These are phyloP conservation scores for Coccomyxa subellipsoidea DNA, from an alignment of 163 green algal species.

Conservation along the genomic window DNA sequence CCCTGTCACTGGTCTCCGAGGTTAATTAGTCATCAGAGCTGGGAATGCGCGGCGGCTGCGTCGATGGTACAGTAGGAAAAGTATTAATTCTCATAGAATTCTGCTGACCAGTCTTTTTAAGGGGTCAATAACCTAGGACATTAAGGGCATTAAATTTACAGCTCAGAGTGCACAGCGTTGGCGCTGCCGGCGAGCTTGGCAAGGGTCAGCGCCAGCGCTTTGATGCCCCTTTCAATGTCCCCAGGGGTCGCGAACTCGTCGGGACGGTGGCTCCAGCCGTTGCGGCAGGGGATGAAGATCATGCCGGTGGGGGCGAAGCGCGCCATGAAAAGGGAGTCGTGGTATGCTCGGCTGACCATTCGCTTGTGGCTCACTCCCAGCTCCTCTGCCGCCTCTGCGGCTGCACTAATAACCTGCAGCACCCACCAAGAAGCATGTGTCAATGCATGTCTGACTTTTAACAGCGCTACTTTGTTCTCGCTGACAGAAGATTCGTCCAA, in stretches of 20 bases:
- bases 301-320: constrained; percentile 84
- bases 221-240: constrained; percentile 72
- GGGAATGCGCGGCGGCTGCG: no score
- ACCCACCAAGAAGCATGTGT: no score
- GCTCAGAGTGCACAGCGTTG: constrained; percentile 9
- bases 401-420: constrained; percentile 47
- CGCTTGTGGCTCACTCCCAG: constrained; percentile 56
- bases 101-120: neutral
- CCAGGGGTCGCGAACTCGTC: constrained; percentile 81
- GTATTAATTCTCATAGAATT: neutral
- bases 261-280: constrained; percentile 83
- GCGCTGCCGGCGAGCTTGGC: constrained; percentile 48
- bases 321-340: constrained; percentile 97
- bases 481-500: no score
- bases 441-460: neutral
- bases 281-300: constrained; percentile 95
- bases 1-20: no score
- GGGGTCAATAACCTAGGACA: neutral
- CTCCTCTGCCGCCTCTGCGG: constrained; percentile 37
- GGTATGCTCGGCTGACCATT: constrained; percentile 93
- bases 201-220: constrained; percentile 75
- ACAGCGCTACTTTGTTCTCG: no score
- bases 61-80: no score
- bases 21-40: no score
- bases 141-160: constrained; percentile 3